Conservation (phyloP, 352 stramenopile species). For the Globisporangium takayamanum region DNA sequence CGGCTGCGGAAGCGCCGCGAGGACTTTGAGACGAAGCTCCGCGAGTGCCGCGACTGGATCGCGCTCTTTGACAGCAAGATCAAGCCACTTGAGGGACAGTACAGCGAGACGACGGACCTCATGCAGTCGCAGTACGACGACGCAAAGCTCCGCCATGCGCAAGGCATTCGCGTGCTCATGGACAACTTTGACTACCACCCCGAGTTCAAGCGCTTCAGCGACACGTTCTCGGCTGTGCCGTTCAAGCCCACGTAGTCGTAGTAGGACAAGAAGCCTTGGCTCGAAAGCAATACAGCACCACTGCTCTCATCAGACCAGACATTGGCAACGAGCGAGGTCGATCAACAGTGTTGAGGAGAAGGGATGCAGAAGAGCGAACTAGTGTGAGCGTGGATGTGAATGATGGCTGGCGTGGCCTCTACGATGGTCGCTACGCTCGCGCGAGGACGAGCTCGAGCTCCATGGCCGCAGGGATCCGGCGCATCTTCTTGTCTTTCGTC, state of each 20-base stretch:
- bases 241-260: constrained; percentile 56
- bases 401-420: too few relatives aligned
- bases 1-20: constrained; percentile 38
- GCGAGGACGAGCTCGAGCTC: constrained; percentile 47
- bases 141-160: constrained; percentile 77
- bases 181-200: constrained; percentile 89
- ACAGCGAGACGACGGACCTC: constrained; percentile 60
- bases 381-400: too few relatives aligned
- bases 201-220: constrained; percentile 85
- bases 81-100: constrained; percentile 57
- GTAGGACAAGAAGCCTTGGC: background rate
- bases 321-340: background rate
- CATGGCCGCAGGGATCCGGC: constrained; percentile 51
- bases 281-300: too few relatives aligned
- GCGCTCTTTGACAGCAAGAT: constrained; percentile 70
- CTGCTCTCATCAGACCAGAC: background rate
- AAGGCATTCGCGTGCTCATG: constrained; percentile 80
- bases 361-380: too few relatives aligned
- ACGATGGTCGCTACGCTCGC: background rate
- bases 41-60: constrained; percentile 52
- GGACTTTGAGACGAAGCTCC: constrained; percentile 52
- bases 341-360: too few relatives aligned
- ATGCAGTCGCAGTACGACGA: constrained; percentile 84
- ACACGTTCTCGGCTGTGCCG: constrained; percentile 79
- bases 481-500: constrained; percentile 51